Base-by-base conservation (phyloP, 345 rosid genomes). In the Eucalyptus albens region DNA sequence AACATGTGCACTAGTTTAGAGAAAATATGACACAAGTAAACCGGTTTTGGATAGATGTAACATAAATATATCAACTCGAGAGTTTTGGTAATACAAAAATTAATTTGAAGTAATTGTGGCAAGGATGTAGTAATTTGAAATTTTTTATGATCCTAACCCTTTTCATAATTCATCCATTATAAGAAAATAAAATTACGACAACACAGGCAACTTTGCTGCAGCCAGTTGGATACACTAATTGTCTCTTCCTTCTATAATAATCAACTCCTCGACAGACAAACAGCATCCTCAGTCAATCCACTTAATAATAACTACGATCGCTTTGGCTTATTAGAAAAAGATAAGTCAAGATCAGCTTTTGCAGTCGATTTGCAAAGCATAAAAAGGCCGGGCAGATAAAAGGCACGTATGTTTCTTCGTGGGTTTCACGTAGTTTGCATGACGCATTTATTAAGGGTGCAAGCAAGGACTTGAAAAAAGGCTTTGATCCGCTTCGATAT, bases 1-100 rank as follows among this genome's bases (percentile, higher is more conserved):
- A 3, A 60, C 8, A 11, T 27, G 15, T 27, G 2, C 1, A 6
- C 0, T 60, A 0, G 11, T 67, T 15, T 67, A 2, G 0, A 33
- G 21, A 33, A 69, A 67, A n/a, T 11, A n/a, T n/a, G 6, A 33
- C 11, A n/a, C 40, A 5, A 31, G 22, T 9, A 6, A 15, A 31
- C 1, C 4, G 0, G 11, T 67, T 67, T 67, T 0, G 2, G 6
- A 4, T 67, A 69, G 21, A 69, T 69, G 44, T 33, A 33, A 8
- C 6, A 31, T 0, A 1, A 9, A 19, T 67, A 1, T 1, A 31
- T 33, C 2, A 5, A 0, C 11, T 69, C 1, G 1, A 60, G 33
- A 13, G 1, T 6, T 27, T 60, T 27, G 1, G 4, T 60, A 29
- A 60, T 29, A 60, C 2, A 60, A 60, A 60, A 60, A 60, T 60